A percentile compares a stretch with the other conserved stretches of the same genome.
Evolutionary conservation across 352 stramenopile genomes (phyloP).

Genomic region (Pythium vanterpoolii): DNA sequence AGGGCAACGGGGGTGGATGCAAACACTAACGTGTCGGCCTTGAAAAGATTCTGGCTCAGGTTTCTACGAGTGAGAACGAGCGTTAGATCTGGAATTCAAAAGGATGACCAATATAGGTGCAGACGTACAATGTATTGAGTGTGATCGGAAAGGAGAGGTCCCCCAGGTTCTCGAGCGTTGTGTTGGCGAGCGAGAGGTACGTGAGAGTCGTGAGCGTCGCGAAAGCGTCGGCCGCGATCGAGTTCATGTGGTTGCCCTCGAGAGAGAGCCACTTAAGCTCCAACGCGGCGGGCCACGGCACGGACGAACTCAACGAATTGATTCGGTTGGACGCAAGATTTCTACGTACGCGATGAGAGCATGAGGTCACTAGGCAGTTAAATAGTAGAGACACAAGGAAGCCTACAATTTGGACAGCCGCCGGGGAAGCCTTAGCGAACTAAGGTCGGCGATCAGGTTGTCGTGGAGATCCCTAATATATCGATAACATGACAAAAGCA

Average conservation of each 20-base stretch:
- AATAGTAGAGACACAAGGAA: neutral
- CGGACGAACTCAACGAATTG: slow-evolving; percentile 17
- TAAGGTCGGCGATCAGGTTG: slow-evolving; percentile 47
- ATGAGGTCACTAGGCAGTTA: too few relatives aligned
- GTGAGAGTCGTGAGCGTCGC: slow-evolving; percentile 39
- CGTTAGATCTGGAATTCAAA: neutral
- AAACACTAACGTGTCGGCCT: slow-evolving; percentile 44
- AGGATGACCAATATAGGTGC: neutral
- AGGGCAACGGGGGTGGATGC: slow-evolving; percentile 39
- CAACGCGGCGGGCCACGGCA: slow-evolving; percentile 40
- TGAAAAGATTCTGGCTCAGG: slow-evolving; percentile 49
- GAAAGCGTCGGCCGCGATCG: slow-evolving; percentile 40
- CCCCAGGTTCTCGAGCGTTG: slow-evolving; percentile 33
- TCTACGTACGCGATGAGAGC: slow-evolving; percentile 1
- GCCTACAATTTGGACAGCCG: slow-evolving; percentile 40
- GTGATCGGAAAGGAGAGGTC: slow-evolving; percentile 28
- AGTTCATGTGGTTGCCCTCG: slow-evolving; percentile 42
- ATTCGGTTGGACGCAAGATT: slow-evolving; percentile 21
- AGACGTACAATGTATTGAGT: slow-evolving; percentile 38
- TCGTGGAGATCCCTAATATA: slow-evolving; percentile 34
- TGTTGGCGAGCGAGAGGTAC: slow-evolving; percentile 44
- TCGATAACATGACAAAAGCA: too few relatives aligned
- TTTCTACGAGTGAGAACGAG: slow-evolving; percentile 22
- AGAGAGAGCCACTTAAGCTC: slow-evolving; percentile 60
- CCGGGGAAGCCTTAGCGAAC: slow-evolving; percentile 31